Evolutionary conservation across 768 basidiomycete species (phyloP), one percentile per base, ranked within the genome.

Genomic region (Sarcodon aspratus): DNA sequence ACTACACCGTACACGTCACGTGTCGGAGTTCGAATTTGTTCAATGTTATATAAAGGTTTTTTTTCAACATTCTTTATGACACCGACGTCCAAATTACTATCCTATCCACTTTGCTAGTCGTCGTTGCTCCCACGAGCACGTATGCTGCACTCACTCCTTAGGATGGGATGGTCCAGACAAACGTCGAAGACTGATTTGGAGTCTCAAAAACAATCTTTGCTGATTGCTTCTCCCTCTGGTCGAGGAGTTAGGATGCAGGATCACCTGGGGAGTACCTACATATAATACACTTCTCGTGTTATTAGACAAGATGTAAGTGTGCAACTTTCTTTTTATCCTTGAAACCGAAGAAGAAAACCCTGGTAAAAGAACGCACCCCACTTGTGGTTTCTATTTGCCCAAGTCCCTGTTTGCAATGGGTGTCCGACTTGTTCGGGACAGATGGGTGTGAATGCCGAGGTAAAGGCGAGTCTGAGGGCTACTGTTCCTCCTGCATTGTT

Each of bases 151-250:
- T 27, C 5, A 27, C 5, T 5, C 55, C 55, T 55, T 61, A 78
- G 68, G 82, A 75, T 77, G 71, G 74, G 79, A 80, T 67, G 75
- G 85, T 82, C 85, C 85, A 89, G 85, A 89, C 86, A 88, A 82
- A 72, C 76, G 85, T 85, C 82, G 83, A 63, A 87, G 84, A 89
- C 47, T 45, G 63, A 69, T 61, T 58, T 64, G 67, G 69, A 67
- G 61, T 70, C 83, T 85, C 84, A 76, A 88, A 90, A 89, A 90
- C 87, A 88, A 75, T 89, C 85, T 81, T 76, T 79, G 86, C 87
- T 79, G 87, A 86, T 75, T 70, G 85, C 76, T 80, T 71, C 75
- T 90, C 87, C 87, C 87, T 61, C 64, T 76, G 87, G 87, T 90
- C 66, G 87, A 90, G 87, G 77, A 74, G 82, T 67, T 18, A 86